phyloP scores from a whole-genome alignment of 1,284 basidiomycete genomes.

The Retiboletus flavoniger region DNA sequence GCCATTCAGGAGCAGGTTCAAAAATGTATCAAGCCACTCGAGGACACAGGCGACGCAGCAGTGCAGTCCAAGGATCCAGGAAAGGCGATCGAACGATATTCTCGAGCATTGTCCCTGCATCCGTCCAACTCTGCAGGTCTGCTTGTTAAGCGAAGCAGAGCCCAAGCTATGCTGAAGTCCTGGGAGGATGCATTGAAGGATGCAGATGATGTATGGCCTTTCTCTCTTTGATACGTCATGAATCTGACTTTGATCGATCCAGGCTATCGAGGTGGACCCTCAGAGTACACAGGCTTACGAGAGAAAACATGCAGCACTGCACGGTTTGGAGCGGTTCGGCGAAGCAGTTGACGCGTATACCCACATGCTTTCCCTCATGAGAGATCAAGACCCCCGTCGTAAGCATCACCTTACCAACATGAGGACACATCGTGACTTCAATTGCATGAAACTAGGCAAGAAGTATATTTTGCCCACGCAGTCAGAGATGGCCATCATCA shows the following conservation, averaged over 20 bases:
- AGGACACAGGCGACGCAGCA: neutral
- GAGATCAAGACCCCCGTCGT: neutral
- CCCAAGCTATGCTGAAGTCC: neutral
- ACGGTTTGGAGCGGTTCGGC: neutral
- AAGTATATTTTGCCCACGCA: neutral
- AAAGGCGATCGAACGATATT: neutral
- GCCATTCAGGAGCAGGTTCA: neutral
- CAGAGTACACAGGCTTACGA: neutral
- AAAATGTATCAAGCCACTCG: neutral
- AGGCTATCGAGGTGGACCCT: neutral
- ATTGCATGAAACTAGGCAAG: neutral
- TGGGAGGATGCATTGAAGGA: constrained; percentile 1
- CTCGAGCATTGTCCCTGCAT: neutral
- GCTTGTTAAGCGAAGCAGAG: constrained; percentile 12
- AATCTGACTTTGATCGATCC: neutral
- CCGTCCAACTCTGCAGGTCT: neutral
- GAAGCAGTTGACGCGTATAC: constrained; percentile 3
- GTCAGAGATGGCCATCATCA: neutral
- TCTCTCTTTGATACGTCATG: neutral
- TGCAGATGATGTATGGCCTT: neutral
- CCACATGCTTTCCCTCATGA: neutral
- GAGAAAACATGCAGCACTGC: neutral
- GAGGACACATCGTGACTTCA: too few relatives aligned
- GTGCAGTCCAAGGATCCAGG: too few relatives aligned
- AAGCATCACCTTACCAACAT: neutral